A percentile compares a stretch with the other conserved stretches of the same genome.
Evolutionary conservation across 73 alveolate genomes (phyloP).

Genomic region (Blepharisma stoltei): DNA sequence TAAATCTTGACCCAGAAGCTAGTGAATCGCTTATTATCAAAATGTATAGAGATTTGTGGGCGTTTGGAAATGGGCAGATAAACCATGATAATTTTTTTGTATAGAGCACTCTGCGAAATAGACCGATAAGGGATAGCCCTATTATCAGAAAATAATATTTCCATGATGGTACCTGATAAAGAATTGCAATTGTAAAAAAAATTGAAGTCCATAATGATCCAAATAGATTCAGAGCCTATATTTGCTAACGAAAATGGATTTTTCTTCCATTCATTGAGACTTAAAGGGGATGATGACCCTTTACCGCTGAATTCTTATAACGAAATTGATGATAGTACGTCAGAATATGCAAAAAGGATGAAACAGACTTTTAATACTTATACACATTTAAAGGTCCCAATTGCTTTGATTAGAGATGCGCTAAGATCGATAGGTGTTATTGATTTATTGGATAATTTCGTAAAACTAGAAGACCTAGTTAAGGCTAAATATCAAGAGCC

Average conservation of each 20-base stretch:
- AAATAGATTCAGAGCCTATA: no score
- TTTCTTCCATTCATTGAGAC: not conserved
- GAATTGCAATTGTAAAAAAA: no score
- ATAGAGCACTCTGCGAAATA: no score
- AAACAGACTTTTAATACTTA: not conserved
- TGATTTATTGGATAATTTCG: not conserved
- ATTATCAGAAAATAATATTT: no score
- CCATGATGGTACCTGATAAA: no score
- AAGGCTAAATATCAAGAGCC: conserved; percentile 5
- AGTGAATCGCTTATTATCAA: not conserved
- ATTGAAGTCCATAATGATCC: no score
- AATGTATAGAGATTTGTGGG: not conserved
- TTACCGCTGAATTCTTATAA: not conserved
- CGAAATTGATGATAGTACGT: not conserved
- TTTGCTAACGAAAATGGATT: not conserved
- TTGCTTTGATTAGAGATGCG: not conserved
- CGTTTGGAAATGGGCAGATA: not conserved
- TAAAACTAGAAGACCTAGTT: not conserved
- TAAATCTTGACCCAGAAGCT: conserved; percentile 15
- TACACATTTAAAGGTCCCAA: not conserved
- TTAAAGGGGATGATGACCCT: not conserved
- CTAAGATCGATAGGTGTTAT: not conserved
- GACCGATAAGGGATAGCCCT: no score
- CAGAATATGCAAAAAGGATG: not conserved
- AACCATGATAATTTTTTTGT: not conserved